Percentiles rank a stretch among this genome's conserved stretches.
These are phyloP conservation scores for Orbilia javanica DNA, from an alignment of 2,329 filamentous ascomycete genomes.

Conservation along the genomic window DNA sequence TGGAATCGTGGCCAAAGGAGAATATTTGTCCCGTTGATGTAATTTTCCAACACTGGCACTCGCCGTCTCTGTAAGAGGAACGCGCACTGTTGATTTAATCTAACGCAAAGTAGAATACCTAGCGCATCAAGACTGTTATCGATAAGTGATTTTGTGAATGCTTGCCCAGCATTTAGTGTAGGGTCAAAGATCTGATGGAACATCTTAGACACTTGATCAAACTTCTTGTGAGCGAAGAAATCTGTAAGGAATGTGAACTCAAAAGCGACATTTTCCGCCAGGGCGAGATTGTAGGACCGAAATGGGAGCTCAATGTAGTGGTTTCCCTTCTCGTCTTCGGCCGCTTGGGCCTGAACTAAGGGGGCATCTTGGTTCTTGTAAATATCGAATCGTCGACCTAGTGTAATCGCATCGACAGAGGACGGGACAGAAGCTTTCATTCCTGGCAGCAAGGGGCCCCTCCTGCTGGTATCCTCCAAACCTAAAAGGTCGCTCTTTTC, in stretches of 20 bases:
- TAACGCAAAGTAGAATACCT: slow-evolving; percentile 88
- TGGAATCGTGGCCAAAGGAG: slow-evolving; percentile 96
- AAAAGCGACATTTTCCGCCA: slow-evolving; percentile 92
- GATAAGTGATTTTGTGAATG: slow-evolving; percentile 80
- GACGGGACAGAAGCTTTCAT: slow-evolving; percentile 50
- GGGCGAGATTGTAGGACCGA: slow-evolving; percentile 91
- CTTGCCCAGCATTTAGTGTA: slow-evolving; percentile 85
- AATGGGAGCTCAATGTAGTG: slow-evolving; percentile 94
- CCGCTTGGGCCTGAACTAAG: slow-evolving; percentile 87
- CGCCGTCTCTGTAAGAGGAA: slow-evolving; percentile 94
- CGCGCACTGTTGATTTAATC: slow-evolving; percentile 91
- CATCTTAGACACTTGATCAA: slow-evolving; percentile 81
- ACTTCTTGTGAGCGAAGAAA: slow-evolving; percentile 85
- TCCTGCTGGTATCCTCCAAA: slow-evolving; percentile 78
- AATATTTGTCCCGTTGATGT: slow-evolving; percentile 96
- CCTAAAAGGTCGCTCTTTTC: slow-evolving; percentile 88
- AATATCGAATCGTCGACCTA: slow-evolving; percentile 87
- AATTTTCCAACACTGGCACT: slow-evolving; percentile 87
- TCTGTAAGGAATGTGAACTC: slow-evolving; percentile 94
- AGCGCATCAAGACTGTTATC: slow-evolving; percentile 84
- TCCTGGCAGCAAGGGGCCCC: slow-evolving; percentile 65
- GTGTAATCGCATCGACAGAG: slow-evolving; percentile 79
- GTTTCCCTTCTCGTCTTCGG: slow-evolving; percentile 85
- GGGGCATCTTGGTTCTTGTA: slow-evolving; percentile 79
- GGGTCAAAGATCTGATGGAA: slow-evolving; percentile 91